Evolutionary conservation across 257 asterid species (phyloP).

Genomic region (Salvia miltiorrhiza): DNA sequence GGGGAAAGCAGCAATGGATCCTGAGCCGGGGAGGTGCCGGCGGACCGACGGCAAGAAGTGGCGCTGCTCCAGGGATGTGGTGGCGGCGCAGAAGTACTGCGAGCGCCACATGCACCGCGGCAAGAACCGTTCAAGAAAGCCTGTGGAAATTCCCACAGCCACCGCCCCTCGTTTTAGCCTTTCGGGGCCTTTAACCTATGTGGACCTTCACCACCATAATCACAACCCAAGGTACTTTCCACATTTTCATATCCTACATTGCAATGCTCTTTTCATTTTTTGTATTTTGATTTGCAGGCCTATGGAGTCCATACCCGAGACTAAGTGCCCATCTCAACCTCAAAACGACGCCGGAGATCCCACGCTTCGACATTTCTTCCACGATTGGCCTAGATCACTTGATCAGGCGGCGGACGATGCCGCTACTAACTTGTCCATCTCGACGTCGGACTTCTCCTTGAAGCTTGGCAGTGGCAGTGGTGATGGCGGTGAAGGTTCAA

Average conservation of each 20-base stretch:
- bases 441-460: conserved; percentile 58
- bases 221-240: conserved; percentile 45
- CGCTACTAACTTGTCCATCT: conserved; percentile 56
- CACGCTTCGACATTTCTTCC: no score
- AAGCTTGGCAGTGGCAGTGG: conserved; percentile 56
- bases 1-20: conserved; percentile 84
- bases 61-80: conserved; percentile 96
- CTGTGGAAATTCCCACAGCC: conserved; percentile 85
- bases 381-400: conserved; percentile 38
- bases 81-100: conserved; percentile 82
- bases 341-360: conserved; percentile 45
- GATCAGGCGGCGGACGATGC: conserved; percentile 34
- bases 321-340: conserved; percentile 28
- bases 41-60: conserved; percentile 97
- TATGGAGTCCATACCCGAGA: conserved; percentile 32
- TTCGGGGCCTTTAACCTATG: conserved; percentile 46
- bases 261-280: no score
- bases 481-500: conserved; percentile 12
- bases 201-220: conserved; percentile 49
- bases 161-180: conserved; percentile 35
- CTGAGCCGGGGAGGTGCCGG: conserved; percentile 95
- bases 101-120: conserved; percentile 98
- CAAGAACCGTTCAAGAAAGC: conserved; percentile 99
- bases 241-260: background rate
- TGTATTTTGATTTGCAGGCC: conserved; percentile 50